Evolutionary conservation across 2,329 filamentous ascomycete species (phyloP), one percentile per base, ranked within the genome.

Genomic region (Zelopaecilomyces penicillatus): DNA sequence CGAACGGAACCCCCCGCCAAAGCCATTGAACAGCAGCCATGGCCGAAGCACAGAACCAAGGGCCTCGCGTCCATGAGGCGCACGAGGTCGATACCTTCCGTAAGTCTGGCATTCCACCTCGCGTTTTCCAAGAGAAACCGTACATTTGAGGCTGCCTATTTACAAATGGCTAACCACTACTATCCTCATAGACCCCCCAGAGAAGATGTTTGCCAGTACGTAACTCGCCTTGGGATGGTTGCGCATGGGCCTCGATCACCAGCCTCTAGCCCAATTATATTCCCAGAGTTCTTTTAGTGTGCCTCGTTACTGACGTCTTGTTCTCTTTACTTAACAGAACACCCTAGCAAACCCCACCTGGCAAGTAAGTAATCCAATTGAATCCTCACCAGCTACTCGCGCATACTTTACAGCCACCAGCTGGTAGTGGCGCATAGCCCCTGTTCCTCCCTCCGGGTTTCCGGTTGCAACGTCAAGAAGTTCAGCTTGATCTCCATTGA

Each of bases 31-130:
- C 49, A 53, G 46, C 56, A 57, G 53, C 50, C 49, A 77, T 78
- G 74, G 68, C 68, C 58, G 66, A 59, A 51, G 64, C 65, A 46
- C 53, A 64, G 51, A 55, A 54, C 43, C 58, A 75, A 71, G 63
- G 60, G 56, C 54, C 76, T 75, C 39, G 82, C 57, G 84, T 89
- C 57, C 73, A 75, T 50, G 85, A 89, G 73, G 83, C 85, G 59
- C 84, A 88, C 65, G 68, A 82, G 60, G 83, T 88, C 55, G 82
- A 87, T 65, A 89, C 84, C 19, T 87, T 71, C 60, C 77, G 79
- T 83, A 67, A 74, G 78, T 43, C 44, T 45, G 12, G 11, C 19
- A 5, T 7, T 30, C 32, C 32, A 3, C 5, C 29, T 19, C 31
- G n/a, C 39, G 7, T 27, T 12, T 12, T 29, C 9, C 26, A 43